Evolutionary conservation across 164 flowering plant species (phyloP), one percentile per base, ranked within the genome.

Genomic region (Umbellularia californica): DNA sequence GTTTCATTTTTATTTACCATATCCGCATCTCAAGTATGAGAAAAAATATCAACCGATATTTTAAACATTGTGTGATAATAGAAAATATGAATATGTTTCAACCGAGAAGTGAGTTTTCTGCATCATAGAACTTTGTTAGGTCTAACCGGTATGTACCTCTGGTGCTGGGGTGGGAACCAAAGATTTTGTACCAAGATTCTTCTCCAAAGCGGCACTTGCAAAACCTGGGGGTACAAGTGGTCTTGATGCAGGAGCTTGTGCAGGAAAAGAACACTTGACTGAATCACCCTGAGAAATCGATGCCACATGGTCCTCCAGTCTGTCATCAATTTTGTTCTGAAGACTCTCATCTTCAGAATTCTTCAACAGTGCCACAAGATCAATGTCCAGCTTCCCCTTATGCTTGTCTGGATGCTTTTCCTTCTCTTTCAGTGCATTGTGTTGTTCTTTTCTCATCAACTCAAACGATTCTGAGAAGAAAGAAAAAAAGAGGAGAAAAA

Each of bases 191-290:
- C 75, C 88, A 76, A 73, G 24, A 67, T 73, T 87, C 82, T 84
- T 90, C 69, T 92, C 98, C 74, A 73, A 14, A 58, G 71, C 50
- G 50, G 89, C 70, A 76, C 82, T 81, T 33, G 82, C 75, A 85
- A 95, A 95, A 71, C 98, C 99, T 0, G 97, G 99, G 5, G 99
- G 99, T 41, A 95, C 92, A 75, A 89, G 95, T 67, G 99, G 99
- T 72, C 99, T 86, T 55, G 88, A 68, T 69, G 88, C 85, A 68
- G 87, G 81, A 77, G 86, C 70, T 70, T 83, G 89, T 64, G 30
- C 12, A 55, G n/a, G 60, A 55, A 55, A 14, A 51, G 86, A 72
- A 71, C 85, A 74, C 77, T 81, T 90, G 5, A 82, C 79, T 73
- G 85, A 75, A 67, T 83, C 95, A 79, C 60, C 79, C 47, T 74